These are phyloP conservation scores for Coprinopsis cinerea DNA, from an alignment of 768 basidiomycete species.

Conservation along the genomic window DNA sequence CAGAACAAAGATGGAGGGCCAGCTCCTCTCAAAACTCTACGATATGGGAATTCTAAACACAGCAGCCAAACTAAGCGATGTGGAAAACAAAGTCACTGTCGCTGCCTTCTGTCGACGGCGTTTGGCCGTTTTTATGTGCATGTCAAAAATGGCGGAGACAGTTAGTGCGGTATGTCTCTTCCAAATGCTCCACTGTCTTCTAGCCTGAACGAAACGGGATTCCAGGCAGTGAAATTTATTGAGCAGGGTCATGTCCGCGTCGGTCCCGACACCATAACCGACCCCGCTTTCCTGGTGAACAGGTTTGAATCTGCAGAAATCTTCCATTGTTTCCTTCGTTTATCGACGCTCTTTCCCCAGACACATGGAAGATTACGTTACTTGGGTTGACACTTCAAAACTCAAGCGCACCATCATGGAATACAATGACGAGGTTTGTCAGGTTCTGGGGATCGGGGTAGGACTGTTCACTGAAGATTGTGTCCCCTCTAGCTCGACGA, in stretches of 20 bases:
- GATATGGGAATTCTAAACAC: constrained; percentile 93
- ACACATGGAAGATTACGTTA: constrained; percentile 99
- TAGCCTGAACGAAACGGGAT: constrained; percentile 3
- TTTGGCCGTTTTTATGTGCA: constrained; percentile 87
- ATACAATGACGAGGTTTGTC: constrained; percentile 89
- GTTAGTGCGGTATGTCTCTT: constrained; percentile 80
- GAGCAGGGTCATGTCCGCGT: constrained; percentile 98
- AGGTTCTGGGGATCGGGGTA: background rate
- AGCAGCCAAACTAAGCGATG: constrained; percentile 83
- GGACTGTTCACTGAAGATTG: constrained; percentile 14
- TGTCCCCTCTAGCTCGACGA: constrained; percentile 75
- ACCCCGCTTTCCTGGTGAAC: constrained; percentile 94
- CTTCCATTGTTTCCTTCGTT: constrained; percentile 2
- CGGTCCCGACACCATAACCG: constrained; percentile 91
- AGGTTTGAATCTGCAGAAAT: constrained; percentile 48
- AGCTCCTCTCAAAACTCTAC: constrained; percentile 90
- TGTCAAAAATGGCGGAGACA: constrained; percentile 92
- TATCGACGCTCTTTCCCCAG: constrained; percentile 30
- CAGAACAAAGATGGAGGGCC: constrained; percentile 75
- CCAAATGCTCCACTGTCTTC: constrained; percentile 5
- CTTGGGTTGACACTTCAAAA: constrained; percentile 98
- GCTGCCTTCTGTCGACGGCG: constrained; percentile 90
- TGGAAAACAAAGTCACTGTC: constrained; percentile 95
- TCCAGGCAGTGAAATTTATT: constrained; percentile 92
- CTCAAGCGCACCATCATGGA: constrained; percentile 91